Base-by-base conservation (phyloP, 345 rosid species). In the Populus ilicifolia region DNA sequence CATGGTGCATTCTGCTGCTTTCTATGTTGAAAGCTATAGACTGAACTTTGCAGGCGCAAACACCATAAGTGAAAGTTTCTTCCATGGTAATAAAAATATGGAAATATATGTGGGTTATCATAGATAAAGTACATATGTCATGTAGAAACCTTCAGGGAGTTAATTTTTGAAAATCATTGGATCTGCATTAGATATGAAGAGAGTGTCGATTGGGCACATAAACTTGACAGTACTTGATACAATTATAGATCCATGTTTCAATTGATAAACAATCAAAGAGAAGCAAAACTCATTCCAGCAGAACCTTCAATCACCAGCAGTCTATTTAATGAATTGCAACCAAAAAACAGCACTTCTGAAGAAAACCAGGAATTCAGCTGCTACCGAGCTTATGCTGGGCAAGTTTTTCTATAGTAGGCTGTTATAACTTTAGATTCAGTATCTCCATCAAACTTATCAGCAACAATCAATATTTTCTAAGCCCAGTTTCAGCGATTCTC, bases 391-490 rank as follows among this genome's bases (percentile, higher is more conserved):
- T 21, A 0, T 54, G 63, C 27, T 3, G 29, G 63, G 63, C 63
- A 56, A 56, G 0, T 3, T n/a, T 56, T 56, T 56, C 63, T n/a
- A 9, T 9, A 3, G 29, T 3, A 56, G 29, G 5, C 5, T 56
- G 29, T 56, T 5, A 56, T 56, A 9, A 56, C 27, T 56, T 56
- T 56, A 9, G 63, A 56, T 56, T n/a, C 63, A 72, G 27, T 1
- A 73, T 3, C 21, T 6, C 5, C n/a, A 38, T 6, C 52, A 74
- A 70, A 71, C 35, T 54, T 39, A 29, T 80, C 61, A 80, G 2
- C 71, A 71, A n/a, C 80, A 82, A 77, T 79, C 79, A 17, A 89
- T 87, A 67, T 88, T 87, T 70, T 87, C 90, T 77, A 87, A 67
- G 78, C 67, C 78, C 7, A 89, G 93, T 71, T 77, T 70, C 75